Conservation (phyloP, 208 protist genomes). For the Naegleria gruberi region DNA sequence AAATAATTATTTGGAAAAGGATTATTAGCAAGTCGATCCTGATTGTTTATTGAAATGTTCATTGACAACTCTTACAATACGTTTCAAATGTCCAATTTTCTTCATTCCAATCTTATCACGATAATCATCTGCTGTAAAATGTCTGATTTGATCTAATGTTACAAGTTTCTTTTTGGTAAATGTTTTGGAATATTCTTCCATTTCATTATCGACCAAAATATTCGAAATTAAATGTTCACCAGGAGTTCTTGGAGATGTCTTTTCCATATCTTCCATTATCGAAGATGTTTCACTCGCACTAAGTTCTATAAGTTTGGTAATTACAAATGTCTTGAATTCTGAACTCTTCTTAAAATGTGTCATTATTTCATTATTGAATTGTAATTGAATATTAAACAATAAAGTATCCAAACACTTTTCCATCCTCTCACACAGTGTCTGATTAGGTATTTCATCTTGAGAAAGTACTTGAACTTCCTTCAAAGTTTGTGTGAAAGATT, state of each 20-base stretch:
- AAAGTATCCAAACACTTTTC: background rate
- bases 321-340: background rate
- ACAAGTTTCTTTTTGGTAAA: background rate
- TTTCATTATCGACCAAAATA: background rate
- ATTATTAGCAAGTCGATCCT: too few relatives aligned
- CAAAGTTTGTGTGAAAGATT: background rate
- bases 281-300: background rate
- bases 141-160: background rate
- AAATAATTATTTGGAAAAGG: too few relatives aligned
- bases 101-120: background rate
- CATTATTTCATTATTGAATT: background rate
- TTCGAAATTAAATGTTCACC: background rate
- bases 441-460: too few relatives aligned
- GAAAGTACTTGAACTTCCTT: background rate
- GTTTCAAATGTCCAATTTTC: background rate
- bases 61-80: background rate
- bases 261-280: too few relatives aligned
- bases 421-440: background rate
- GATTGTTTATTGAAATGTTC: background rate
- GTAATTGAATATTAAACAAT: background rate
- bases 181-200: background rate
- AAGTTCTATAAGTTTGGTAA: background rate
- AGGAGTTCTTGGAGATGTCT: too few relatives aligned
- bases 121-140: background rate
- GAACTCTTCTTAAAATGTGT: background rate